phyloP scores from a whole-genome alignment of 805 yeast genomes.

The Jamesozyma gamospora region DNA sequence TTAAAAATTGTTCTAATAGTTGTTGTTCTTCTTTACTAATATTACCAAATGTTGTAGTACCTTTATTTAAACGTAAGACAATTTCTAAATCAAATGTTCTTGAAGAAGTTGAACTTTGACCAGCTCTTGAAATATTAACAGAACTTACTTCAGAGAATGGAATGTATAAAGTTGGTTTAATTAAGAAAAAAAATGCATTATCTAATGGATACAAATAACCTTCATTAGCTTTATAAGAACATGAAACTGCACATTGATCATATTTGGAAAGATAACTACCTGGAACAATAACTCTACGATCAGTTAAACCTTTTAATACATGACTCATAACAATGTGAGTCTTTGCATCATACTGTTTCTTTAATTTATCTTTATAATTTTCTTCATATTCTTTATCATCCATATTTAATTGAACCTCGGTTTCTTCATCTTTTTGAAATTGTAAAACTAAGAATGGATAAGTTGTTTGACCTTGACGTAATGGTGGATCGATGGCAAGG shows the following conservation, averaged over 20 bases:
- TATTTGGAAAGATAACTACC: constrained; percentile 70
- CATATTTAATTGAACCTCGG: constrained; percentile 79
- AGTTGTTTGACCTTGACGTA: constrained; percentile 96
- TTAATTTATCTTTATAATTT: constrained; percentile 66
- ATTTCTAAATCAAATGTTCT: constrained; percentile 91
- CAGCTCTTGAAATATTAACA: constrained; percentile 81
- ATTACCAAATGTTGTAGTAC: constrained; percentile 76
- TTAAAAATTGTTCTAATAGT: constrained; percentile 62
- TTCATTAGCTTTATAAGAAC: constrained; percentile 91
- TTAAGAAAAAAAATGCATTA: constrained; percentile 78
- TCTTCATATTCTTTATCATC: constrained; percentile 70
- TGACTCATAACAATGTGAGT: constrained; percentile 83
- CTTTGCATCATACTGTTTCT: constrained; percentile 65
- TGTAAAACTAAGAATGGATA: constrained; percentile 89
- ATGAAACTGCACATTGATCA: constrained; percentile 76
- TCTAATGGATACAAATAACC: constrained; percentile 92
- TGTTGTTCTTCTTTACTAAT: constrained; percentile 85
- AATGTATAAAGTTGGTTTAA: constrained; percentile 88
- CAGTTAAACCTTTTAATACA: constrained; percentile 82
- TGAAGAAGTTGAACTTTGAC: constrained; percentile 61
- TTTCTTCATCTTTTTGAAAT: constrained; percentile 80
- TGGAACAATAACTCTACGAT: constrained; percentile 74
- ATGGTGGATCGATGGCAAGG: constrained; percentile 90
- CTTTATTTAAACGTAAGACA: constrained; percentile 51
- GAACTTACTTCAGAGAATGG: constrained; percentile 73